These are phyloP conservation scores for Astraeus odoratus DNA, from an alignment of 768 basidiomycete species.

Conservation along the genomic window DNA sequence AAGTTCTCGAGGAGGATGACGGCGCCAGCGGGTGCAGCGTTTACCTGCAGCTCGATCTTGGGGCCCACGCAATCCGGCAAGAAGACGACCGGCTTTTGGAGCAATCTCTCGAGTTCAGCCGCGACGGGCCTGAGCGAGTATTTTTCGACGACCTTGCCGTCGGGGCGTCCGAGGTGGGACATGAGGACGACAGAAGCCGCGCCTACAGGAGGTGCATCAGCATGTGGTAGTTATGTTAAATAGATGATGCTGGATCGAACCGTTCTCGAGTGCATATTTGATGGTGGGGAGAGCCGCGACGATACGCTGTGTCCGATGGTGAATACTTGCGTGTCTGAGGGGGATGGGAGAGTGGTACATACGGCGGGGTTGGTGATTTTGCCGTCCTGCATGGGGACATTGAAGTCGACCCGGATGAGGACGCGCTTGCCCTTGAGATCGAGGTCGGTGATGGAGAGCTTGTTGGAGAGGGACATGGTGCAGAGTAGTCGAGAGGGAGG, in stretches of 20 bases:
- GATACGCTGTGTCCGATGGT: slow-evolving; percentile 63
- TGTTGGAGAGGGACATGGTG: slow-evolving; percentile 92
- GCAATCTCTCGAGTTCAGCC: slow-evolving; percentile 66
- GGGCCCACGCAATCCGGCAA: slow-evolving; percentile 79
- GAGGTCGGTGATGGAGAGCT: slow-evolving; percentile 88
- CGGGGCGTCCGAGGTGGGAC: slow-evolving; percentile 97
- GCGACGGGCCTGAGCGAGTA: slow-evolving; percentile 90
- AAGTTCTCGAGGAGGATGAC: slow-evolving; percentile 94
- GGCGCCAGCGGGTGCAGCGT: slow-evolving; percentile 49
- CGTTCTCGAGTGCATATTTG: slow-evolving; percentile 83
- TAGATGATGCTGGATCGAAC: slow-evolving; percentile 30
- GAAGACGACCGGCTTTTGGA: slow-evolving; percentile 73
- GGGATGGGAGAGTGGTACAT: slow-evolving; percentile 32
- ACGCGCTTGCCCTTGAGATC: slow-evolving; percentile 78
- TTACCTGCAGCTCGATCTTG: slow-evolving; percentile 74
- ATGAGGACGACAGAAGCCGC: slow-evolving; percentile 84
- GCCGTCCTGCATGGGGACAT: slow-evolving; percentile 83
- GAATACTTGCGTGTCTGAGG: slow-evolving; percentile 4
- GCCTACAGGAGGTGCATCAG: slow-evolving; percentile 33
- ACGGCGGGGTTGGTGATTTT: slow-evolving; percentile 97
- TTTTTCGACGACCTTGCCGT: slow-evolving; percentile 83
- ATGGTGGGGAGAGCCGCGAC: slow-evolving; percentile 95
- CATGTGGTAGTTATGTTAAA: background rate
- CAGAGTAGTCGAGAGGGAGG: slow-evolving; percentile 18
- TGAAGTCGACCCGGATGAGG: slow-evolving; percentile 94